Evolutionary conservation across 768 basidiomycete genomes (phyloP).

Genomic region (Lactarius evosmus): DNA sequence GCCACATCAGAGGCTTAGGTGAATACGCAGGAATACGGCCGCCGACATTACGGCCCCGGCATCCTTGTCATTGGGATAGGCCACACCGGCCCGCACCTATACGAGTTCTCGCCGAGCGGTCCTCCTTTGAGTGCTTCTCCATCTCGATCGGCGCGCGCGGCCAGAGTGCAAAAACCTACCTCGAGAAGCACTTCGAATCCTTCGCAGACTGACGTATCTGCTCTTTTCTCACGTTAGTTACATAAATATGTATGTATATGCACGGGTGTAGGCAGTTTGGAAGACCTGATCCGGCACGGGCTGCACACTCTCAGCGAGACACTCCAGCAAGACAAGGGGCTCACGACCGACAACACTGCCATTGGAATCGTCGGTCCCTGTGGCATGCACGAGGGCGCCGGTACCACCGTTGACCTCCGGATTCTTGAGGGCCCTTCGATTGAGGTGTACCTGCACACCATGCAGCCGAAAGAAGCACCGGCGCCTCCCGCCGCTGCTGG

Average conservation of each 20-base stretch:
- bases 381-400: slow-evolving; percentile 51
- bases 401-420: slow-evolving; percentile 60
- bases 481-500: slow-evolving; percentile 41
- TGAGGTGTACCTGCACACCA: slow-evolving; percentile 67
- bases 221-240: slow-evolving; percentile 3
- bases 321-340: slow-evolving; percentile 96
- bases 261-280: slow-evolving; percentile 65
- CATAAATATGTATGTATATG: background rate
- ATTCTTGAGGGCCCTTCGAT: slow-evolving; percentile 84
- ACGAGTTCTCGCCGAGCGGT: slow-evolving; percentile 98
- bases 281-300: slow-evolving; percentile 89
- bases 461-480: slow-evolving; percentile 66
- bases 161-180: slow-evolving; percentile 97
- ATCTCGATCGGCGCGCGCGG: slow-evolving; percentile 98
- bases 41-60: slow-evolving; percentile 99
- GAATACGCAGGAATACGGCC: slow-evolving; percentile 71
- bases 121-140: slow-evolving; percentile 95
- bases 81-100: slow-evolving; percentile 92
- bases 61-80: slow-evolving; percentile 97
- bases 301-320: slow-evolving; percentile 94
- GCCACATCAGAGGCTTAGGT: slow-evolving; percentile 81
- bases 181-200: slow-evolving; percentile 89
- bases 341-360: slow-evolving; percentile 92
- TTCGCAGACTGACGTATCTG: slow-evolving; percentile 69
- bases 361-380: slow-evolving; percentile 86